Evolutionary conservation across 306 rosid species (phyloP), one percentile per base, ranked within the genome.

Genomic region (Myrica gale): DNA sequence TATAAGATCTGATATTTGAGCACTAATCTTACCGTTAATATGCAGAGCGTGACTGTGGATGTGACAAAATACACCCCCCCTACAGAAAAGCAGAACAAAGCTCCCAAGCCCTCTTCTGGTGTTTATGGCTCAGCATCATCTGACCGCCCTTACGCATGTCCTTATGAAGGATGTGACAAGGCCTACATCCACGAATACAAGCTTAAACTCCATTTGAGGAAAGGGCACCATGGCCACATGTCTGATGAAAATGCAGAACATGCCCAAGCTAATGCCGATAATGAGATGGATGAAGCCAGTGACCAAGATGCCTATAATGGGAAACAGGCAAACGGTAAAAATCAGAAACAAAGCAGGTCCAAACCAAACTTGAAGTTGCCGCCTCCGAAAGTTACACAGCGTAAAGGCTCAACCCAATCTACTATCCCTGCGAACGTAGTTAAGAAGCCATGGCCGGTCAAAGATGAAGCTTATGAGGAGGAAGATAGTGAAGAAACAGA

Each of bases 401-500:
- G 91, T 3, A 95, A 92, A 82, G 92, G 88, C n/a, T 74, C 92
- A 0, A 68, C 87, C 26, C 89, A 88, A 15, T 39, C 95, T 61
- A 81, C 86, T n/a, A 81, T 86, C 43, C 65, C 87, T 21, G 70
- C 84, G 62, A 84, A 68, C 78, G 79, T 80, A 17, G 61, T 76
- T 60, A 95, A 95, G 77, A 95, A 88, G 48, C 80, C 92, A 43
- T 95, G 98, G 98, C 86, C 92, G 0, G 86, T 80, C 73, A 90
- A 90, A 82, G 96, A 88, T 39, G 98, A 92, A 72, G 76, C 78
- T 26, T 90, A 67, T 1, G 95, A 93, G 75, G 92, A 87, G 57
- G 97, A 91, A 81, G 98, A 95, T 67, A 95, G 97, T 20, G 99
- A 95, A 89, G 99, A 95, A 84, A 95, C 99, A 0, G 99, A 95